phyloP scores from a whole-genome alignment of 306 rosid genomes.

The Senna tora region DNA sequence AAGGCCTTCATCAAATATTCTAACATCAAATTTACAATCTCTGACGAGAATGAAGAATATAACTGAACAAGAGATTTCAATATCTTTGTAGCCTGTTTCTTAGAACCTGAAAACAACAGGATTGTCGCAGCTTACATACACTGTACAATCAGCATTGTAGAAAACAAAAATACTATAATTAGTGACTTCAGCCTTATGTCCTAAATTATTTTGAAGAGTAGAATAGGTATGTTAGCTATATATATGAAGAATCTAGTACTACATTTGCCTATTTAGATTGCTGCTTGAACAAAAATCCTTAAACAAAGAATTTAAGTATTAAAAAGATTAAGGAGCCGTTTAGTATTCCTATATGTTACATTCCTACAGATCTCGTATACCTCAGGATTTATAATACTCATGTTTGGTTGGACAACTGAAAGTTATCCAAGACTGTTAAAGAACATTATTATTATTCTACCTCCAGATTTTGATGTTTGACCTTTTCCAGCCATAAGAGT shows the following conservation, averaged over 20 bases:
- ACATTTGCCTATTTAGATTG: conserved; percentile 1
- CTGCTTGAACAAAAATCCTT: conserved; percentile 14
- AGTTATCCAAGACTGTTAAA: background rate
- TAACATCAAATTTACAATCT: conserved; percentile 72
- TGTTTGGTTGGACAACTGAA: background rate
- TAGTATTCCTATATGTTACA: background rate
- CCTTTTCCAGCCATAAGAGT: conserved; percentile 39
- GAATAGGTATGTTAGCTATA: background rate
- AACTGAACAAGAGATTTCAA: conserved; percentile 65
- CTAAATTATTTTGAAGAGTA: conserved; percentile 17
- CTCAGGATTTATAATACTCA: background rate
- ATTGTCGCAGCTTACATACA: conserved; percentile 34
- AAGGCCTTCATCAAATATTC: conserved; percentile 61
- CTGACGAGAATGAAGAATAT: conserved; percentile 76
- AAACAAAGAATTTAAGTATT: background rate
- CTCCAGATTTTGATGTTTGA: conserved; percentile 42
- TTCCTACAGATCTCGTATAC: background rate
- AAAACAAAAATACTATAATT: conserved; percentile 1
- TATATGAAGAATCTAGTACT: background rate
- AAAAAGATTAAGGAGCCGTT: background rate
- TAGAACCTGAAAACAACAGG: conserved; percentile 60
- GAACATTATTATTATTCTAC: conserved; percentile 25
- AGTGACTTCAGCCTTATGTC: conserved; percentile 5
- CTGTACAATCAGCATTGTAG: conserved; percentile 20
- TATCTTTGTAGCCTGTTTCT: conserved; percentile 56